A percentile compares a stretch with the other conserved stretches of the same genome.
Evolutionary conservation across 352 stramenopile genomes (phyloP).

Genomic region (Elongisporangium prolatum): DNA sequence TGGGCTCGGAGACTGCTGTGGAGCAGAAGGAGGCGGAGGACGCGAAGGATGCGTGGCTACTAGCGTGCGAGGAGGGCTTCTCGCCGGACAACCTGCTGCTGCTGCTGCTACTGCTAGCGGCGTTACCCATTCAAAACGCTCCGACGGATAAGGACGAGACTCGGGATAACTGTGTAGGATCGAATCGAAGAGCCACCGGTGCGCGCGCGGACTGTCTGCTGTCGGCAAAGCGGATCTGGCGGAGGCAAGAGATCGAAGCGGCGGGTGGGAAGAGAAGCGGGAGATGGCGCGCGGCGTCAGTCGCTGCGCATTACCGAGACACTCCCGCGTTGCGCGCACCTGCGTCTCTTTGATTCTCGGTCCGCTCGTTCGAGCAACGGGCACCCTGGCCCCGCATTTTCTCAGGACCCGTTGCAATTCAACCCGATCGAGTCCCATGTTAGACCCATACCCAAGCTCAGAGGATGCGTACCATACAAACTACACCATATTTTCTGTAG

Average conservation of each 20-base stretch:
- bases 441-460: background rate
- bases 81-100: background rate
- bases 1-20: background rate
- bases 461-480: background rate
- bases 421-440: background rate
- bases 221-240: background rate
- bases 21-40: background rate
- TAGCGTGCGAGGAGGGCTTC: background rate
- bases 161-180: background rate
- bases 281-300: background rate
- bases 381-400: background rate
- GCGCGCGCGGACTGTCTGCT: background rate
- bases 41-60: background rate
- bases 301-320: background rate
- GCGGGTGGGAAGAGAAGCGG: background rate
- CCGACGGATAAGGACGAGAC: background rate
- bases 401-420: constrained; percentile 2
- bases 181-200: background rate
- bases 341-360: background rate
- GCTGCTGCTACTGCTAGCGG: background rate
- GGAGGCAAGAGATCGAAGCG: background rate
- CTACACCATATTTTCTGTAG: background rate
- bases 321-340: background rate
- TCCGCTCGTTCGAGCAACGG: background rate
- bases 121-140: background rate